phyloP scores from a whole-genome alignment of 2,329 filamentous ascomycete genomes.

The Cercospora zeae-maydis region DNA sequence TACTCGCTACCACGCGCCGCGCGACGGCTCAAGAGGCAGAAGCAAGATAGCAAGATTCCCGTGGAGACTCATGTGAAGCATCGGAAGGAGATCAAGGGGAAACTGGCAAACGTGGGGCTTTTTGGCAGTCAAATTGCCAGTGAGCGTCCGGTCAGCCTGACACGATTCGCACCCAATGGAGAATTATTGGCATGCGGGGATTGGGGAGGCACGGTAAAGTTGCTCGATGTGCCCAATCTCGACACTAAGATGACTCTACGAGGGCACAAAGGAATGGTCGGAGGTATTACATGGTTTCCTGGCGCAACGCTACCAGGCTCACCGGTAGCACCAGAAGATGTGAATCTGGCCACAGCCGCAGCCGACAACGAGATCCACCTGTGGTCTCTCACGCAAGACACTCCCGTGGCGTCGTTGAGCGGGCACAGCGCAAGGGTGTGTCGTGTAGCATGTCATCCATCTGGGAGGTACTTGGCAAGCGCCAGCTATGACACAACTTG shows the following conservation, averaged over 20 bases:
- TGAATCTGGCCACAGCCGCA: constrained; percentile 87
- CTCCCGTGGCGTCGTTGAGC: constrained; percentile 73
- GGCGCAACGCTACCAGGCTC: constrained; percentile 69
- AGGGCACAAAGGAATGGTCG: constrained; percentile 84
- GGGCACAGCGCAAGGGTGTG: constrained; percentile 87
- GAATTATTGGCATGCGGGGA: constrained; percentile 83
- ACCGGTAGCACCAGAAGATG: constrained; percentile 62
- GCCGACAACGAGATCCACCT: constrained; percentile 84
- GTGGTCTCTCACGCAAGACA: constrained; percentile 85
- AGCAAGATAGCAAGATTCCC: constrained; percentile 75
- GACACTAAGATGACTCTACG: constrained; percentile 71
- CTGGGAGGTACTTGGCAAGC: constrained; percentile 81
- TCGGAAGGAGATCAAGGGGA: constrained; percentile 82
- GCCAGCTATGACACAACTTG: constrained; percentile 96
- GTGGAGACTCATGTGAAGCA: constrained; percentile 89
- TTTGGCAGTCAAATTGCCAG: constrained; percentile 91
- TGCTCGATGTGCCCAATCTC: constrained; percentile 79
- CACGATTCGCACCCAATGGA: constrained; percentile 82
- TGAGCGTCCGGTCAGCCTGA: constrained; percentile 86
- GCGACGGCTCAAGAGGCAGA: constrained; percentile 71
- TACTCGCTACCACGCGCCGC: constrained; percentile 83
- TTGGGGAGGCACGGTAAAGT: constrained; percentile 84
- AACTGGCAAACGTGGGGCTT: constrained; percentile 76
- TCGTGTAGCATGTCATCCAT: constrained; percentile 90
- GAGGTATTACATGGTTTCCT: constrained; percentile 86